Base-by-base conservation (phyloP, 306 rosid genomes). In the Begonia masoniana region DNA sequence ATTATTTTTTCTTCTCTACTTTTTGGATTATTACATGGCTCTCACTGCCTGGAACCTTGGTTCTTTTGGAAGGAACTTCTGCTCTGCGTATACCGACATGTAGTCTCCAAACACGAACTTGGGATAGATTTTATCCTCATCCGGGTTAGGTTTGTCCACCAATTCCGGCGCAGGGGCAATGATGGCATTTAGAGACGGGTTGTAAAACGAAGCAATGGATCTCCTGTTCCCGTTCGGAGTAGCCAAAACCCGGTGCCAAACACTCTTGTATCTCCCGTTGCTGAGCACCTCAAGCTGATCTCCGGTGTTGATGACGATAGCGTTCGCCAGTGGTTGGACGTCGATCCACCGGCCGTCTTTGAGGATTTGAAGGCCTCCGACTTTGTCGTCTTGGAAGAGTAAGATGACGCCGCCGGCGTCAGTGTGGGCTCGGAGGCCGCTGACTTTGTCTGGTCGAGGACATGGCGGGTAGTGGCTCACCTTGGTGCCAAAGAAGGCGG, bases 381-480 rank as follows among this genome's bases (percentile, higher is more conserved):
- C 91, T 51, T 70, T 45, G 31, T 87, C 96, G 58, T 87, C 96
- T 75, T 87, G 96, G 81, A 78, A 81, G 4, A 87, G 87, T 13
- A 87, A 68, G 66, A 87, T 78, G 36, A 87, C 87, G 12, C 96
- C 96, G 14, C 96, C 96, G 0, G 96, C 96, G 47, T 87, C 96
- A 0, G 96, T 87, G 79, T 87, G 96, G 31, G 94, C 89, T 64
- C 96, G 72, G 24, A 87, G 83, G 10, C 96, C 96, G 5, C 77
- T 76, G 54, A 78, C 87, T 6, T 71, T 68, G 72, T 80, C 87
- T 11, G 94, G 94, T 12, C 70, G 23, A 12, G 94, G 89, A 57
- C 94, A 83, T 0, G 96, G 84, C 7, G 96, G 96, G 80, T 87
- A 87, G 76, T 87, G 94, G 68, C 96, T 87, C 50, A 87, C 96